These are phyloP conservation scores for Amauroascus niger DNA, from an alignment of 2,329 filamentous ascomycete genomes.

Conservation along the genomic window DNA sequence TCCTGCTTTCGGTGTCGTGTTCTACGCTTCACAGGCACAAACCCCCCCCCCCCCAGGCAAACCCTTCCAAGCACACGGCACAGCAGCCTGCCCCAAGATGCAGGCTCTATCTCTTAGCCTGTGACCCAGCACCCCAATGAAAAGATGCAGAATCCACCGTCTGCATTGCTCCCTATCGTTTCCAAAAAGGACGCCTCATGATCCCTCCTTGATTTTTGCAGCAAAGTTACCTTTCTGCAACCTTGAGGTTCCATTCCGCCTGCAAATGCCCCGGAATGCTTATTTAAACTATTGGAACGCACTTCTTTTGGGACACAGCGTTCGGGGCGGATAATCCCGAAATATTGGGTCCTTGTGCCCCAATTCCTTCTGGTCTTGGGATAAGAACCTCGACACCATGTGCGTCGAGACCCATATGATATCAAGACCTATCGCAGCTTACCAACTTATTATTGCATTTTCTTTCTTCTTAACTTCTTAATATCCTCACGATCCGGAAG, in stretches of 20 bases:
- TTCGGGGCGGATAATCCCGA: constrained; percentile 3
- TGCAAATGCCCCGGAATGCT: constrained; percentile 5
- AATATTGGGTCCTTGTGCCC: background rate
- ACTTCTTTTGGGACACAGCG: background rate
- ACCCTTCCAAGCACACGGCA: constrained; percentile 1
- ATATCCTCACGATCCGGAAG: background rate
- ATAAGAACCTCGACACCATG: background rate
- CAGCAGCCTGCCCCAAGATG: background rate
- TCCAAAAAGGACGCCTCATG: constrained; percentile 1
- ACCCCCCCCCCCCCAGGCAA: too few relatives aligned
- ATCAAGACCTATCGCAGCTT: background rate
- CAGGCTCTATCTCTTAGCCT: constrained; percentile 8
- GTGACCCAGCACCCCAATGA: constrained; percentile 4
- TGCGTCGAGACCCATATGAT: background rate
- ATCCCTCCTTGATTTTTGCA: constrained; percentile 2
- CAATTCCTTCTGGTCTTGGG: background rate
- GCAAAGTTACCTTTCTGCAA: constrained; percentile 10
- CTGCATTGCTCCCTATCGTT: constrained; percentile 6
- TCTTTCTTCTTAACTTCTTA: background rate
- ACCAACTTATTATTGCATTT: background rate
- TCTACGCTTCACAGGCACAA: too few relatives aligned
- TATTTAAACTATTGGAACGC: constrained; percentile 4
- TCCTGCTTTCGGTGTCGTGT: background rate
- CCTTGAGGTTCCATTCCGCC: constrained; percentile 11
- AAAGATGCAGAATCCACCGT: constrained; percentile 7